These are phyloP conservation scores for Psophocarpus tetragonolobus DNA, from an alignment of 306 rosid species.

Conservation along the genomic window DNA sequence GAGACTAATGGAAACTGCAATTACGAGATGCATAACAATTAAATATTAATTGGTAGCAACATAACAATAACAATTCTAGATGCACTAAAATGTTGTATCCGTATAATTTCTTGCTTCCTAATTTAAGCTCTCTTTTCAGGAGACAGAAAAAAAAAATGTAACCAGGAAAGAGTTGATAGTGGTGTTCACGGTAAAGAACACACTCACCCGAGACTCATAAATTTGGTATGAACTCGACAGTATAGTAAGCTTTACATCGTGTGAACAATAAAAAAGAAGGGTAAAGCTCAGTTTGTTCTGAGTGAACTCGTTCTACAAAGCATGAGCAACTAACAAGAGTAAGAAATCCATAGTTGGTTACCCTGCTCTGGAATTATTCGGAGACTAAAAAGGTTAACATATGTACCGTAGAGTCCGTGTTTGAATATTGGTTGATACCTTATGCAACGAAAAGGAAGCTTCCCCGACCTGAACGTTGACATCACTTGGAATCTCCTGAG, in stretches of 20 bases:
- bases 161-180: not conserved
- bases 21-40: slow-evolving; percentile 15
- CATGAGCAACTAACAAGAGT: not conserved
- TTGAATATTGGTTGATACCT: slow-evolving; percentile 54
- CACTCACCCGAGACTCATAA: not conserved
- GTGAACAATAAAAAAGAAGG: not conserved
- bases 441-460: slow-evolving; percentile 78
- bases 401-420: slow-evolving; percentile 16
- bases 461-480: slow-evolving; percentile 73
- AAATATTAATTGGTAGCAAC: slow-evolving; percentile 2
- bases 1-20: slow-evolving; percentile 90
- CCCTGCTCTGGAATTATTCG: not conserved
- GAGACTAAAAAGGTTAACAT: not conserved
- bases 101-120: slow-evolving; percentile 12
- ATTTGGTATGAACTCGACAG: not conserved
- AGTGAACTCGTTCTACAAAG: not conserved
- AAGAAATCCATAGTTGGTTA: not conserved
- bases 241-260: not conserved
- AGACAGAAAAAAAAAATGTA: not conserved
- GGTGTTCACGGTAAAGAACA: not conserved
- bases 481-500: slow-evolving; percentile 97
- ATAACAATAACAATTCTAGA: not conserved
- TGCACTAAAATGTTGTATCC: not conserved
- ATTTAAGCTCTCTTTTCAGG: slow-evolving; percentile 14
- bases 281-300: not conserved